Percentiles rank a stretch among this genome's conserved stretches.
Evolutionary conservation across 2,329 filamentous ascomycete genomes (phyloP).

Genomic region (Atkinsonella texensis): DNA sequence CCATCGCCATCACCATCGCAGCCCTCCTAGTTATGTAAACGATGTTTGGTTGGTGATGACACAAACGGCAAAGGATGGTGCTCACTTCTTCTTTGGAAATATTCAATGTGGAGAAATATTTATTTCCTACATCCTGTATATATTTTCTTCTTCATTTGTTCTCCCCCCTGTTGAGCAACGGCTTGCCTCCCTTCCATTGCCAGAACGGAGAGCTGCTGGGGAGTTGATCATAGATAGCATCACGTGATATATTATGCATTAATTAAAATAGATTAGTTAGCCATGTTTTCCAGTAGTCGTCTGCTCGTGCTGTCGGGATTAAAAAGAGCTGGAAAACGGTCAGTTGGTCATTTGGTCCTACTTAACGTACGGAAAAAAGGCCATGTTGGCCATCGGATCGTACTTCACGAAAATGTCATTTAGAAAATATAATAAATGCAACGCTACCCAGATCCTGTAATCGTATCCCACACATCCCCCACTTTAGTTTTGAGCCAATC

Average conservation of each 20-base stretch:
- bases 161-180: background rate
- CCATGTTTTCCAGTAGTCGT: too few relatives aligned
- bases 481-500: slow-evolving; percentile 40
- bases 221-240: background rate
- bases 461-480: slow-evolving; percentile 32
- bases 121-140: background rate
- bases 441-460: slow-evolving; percentile 17
- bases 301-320: too few relatives aligned
- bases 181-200: background rate
- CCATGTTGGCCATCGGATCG: too few relatives aligned
- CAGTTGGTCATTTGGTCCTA: too few relatives aligned
- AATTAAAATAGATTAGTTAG: background rate
- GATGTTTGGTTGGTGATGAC: too few relatives aligned
- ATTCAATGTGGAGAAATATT: background rate
- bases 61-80: background rate
- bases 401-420: too few relatives aligned
- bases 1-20: background rate
- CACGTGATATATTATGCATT: background rate
- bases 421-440: background rate
- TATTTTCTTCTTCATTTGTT: background rate
- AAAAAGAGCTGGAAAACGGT: too few relatives aligned
- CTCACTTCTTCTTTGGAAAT: background rate
- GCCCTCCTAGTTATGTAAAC: slow-evolving; percentile 4
- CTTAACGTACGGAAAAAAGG: too few relatives aligned
- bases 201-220: too few relatives aligned